These are phyloP conservation scores for Skeletonema tropicum DNA, from an alignment of 108 stramenopile genomes.

Conservation along the genomic window DNA sequence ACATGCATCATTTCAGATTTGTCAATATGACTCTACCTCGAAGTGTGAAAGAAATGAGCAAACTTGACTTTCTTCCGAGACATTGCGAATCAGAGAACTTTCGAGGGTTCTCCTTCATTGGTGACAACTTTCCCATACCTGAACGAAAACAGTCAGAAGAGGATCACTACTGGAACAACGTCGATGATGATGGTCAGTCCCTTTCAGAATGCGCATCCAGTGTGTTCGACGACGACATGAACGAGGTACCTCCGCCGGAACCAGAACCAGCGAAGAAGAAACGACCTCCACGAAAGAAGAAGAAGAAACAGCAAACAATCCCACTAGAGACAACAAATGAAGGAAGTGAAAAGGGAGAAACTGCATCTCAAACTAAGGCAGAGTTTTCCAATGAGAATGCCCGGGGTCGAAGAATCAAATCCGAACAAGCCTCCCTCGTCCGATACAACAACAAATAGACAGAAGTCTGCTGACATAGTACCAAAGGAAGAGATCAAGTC, in stretches of 20 bases:
- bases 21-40: conserved; percentile 81
- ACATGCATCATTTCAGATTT: conserved; percentile 37
- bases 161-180: conserved; percentile 82
- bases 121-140: conserved; percentile 76
- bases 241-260: conserved; percentile 27
- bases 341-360: conserved; percentile 24
- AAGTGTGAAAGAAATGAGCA: conserved; percentile 78
- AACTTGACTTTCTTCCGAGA: conserved; percentile 55
- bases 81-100: conserved; percentile 72
- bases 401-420: neutral
- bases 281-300: conserved; percentile 79
- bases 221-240: conserved; percentile 49
- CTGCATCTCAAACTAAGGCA: neutral
- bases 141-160: conserved; percentile 60
- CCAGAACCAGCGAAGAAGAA: conserved; percentile 58
- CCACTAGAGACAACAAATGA: conserved; percentile 47
- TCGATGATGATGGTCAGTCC: conserved; percentile 78
- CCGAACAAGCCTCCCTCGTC: neutral
- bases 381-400: neutral
- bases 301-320: conserved; percentile 69
- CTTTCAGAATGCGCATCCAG: conserved; percentile 81
- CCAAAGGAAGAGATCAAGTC: neutral
- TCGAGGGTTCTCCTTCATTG: conserved; percentile 89
- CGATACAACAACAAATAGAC: neutral
- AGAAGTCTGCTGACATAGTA: neutral